These are phyloP conservation scores for Inosperma sp. DNA, from an alignment of 768 basidiomycete genomes.

Conservation along the genomic window DNA sequence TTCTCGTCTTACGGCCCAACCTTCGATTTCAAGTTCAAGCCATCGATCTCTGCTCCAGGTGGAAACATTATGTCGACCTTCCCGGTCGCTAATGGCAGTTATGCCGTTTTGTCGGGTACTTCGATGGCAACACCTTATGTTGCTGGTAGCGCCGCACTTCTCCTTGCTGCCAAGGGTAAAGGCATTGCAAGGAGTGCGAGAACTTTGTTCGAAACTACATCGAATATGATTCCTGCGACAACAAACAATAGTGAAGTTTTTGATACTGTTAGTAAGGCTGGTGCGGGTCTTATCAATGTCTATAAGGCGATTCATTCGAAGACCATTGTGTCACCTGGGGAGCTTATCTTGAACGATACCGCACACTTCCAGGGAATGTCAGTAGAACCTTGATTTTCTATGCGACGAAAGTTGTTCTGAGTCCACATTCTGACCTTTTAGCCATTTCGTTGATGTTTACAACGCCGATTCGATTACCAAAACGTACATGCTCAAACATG, in stretches of 20 bases:
- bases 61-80: constrained; percentile 44
- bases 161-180: constrained; percentile 35
- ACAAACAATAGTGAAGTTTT: constrained; percentile 43
- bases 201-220: constrained; percentile 44
- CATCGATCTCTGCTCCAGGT: constrained; percentile 45
- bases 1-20: constrained; percentile 56
- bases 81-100: constrained; percentile 30
- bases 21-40: constrained; percentile 53
- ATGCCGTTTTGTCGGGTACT: constrained; percentile 36
- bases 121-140: constrained; percentile 38
- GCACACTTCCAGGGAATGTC: constrained; percentile 43
- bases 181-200: constrained; percentile 25
- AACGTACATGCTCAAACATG: constrained; percentile 44
- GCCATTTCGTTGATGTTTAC: constrained; percentile 43
- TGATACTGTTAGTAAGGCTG: constrained; percentile 48
- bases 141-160: constrained; percentile 37
- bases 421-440: constrained; percentile 13
- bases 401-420: constrained; percentile 7
- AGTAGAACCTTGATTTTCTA: constrained; percentile 16
- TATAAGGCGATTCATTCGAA: constrained; percentile 51
- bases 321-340: constrained; percentile 49
- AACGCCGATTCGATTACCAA: constrained; percentile 43
- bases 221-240: constrained; percentile 37
- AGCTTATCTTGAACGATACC: constrained; percentile 60
- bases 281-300: constrained; percentile 53